Evolutionary conservation across 768 basidiomycete genomes (phyloP), one percentile per base, ranked within the genome.

Genomic region (Galerina sulciceps): DNA sequence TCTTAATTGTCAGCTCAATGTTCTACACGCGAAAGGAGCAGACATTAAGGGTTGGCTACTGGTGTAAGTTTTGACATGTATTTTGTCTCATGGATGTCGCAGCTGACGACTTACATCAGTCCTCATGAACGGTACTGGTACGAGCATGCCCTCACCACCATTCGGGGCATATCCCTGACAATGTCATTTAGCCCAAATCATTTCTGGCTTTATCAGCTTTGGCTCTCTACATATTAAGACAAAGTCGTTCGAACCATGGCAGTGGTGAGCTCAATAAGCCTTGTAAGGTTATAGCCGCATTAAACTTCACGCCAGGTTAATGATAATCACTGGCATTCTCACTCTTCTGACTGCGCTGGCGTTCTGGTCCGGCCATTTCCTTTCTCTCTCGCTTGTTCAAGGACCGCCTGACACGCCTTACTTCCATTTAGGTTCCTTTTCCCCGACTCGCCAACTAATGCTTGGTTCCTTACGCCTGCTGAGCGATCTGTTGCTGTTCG

Each of bases 1-100:
- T 92, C 70, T 72, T 91, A 81, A 87, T 91, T 49, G 85, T 91
- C 55, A 89, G 78, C 38, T 84, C 86, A 26, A 90, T 91, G 89
- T 91, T 91, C 65, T 91, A 91, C 64, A 90, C 88, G 0, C 81
- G 86, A 50, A 83, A 70, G 6, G 90, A 91, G 63, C 87, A 89
- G 65, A 90, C 87, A 0, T 61, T 82, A 40, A 75, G 90, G 10
- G 82, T 91, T 17, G 89, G 90, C 3, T 90, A 89, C 65, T 91
- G 88, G 88, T 90, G 89, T 90, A 68, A 72, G 88, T 38, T 35
- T 22, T 41, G 13, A 9, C 48, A 17, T n/a, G n/a, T n/a, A n/a
- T 22, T 1, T 22, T 11, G 5, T 26, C 53, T 15, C 14, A 31
- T 23, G 14, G 2, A 34, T 11, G 22, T 38, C 38, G 44, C 17